Base-by-base conservation (phyloP, 225 moss, liverwort and hornwort species). In the Pleurozium schreberi region DNA sequence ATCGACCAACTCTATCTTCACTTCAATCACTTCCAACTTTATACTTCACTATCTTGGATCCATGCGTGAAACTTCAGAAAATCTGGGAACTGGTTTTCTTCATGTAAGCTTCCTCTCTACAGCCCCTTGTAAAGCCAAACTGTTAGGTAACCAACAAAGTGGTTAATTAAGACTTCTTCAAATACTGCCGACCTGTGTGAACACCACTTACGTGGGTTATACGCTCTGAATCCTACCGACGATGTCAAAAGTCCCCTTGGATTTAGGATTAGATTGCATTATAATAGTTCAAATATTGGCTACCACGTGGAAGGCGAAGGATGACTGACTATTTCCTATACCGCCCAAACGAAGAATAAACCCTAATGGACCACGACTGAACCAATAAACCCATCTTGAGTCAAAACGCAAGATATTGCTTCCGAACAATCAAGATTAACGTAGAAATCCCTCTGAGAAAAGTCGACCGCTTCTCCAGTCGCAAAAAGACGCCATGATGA, bases 1-100 rank as follows among this genome's bases (percentile, higher is more conserved):
- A 92, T 92, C 90, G 81, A 89, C 85, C 85, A 88, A 89, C 89
- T 91, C 88, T 93, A 93, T 94, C 94, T 94, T 93, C 94, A 88
- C 93, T 94, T 93, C 89, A 86, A 88, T 53, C 75, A 86, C 88
- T 85, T 91, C 91, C 73, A 92, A 91, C 90, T 90, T 87, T 91
- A 82, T 88, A 94, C 93, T 94, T 95, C 95, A 91, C 95, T 96
- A 96, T 95, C 95, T 96, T 96, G 94, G 91, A 87, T 92, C 93
- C 92, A 88, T 90, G 90, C 96, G 90, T 90, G 90, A 93, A 90
- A 93, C 91, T 95, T 94, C 91, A 93, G 91, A 88, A 95, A 92
- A 92, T 96, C 94, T 92, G 94, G 94, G 83, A 80, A 95, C 87
- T 95, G 96, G 92, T 92, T 61, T 90, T 92, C 94, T 87, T 89